phyloP scores from a whole-genome alignment of 139 green algal genomes.

The Klebsormidium nitens region DNA sequence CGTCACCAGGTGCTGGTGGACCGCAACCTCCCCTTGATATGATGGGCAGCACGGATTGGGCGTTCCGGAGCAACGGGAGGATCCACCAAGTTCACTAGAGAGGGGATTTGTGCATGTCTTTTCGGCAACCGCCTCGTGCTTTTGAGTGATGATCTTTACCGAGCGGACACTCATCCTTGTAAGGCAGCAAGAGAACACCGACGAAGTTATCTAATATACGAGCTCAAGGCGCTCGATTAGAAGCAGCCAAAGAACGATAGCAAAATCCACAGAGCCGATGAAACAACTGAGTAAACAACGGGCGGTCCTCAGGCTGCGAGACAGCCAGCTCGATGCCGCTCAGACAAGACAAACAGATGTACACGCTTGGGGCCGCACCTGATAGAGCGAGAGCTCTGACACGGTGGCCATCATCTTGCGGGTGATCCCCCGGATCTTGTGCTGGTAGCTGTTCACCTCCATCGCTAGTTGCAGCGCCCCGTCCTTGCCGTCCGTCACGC shows the following conservation, averaged over 20 bases:
- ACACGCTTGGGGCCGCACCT: conserved; percentile 29
- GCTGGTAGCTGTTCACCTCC: conserved; percentile 65
- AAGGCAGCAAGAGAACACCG: neutral
- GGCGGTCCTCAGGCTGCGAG: too few species aligned
- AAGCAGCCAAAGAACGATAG: neutral
- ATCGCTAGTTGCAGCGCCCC: conserved; percentile 58
- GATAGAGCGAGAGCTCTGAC: conserved; percentile 79
- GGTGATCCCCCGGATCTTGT: conserved; percentile 55
- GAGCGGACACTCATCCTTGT: too few species aligned
- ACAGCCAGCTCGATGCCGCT: conserved; percentile 12
- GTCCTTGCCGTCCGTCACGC: conserved; percentile 31
- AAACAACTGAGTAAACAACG: neutral
- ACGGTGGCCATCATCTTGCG: conserved; percentile 79
- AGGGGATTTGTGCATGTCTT: too few species aligned
- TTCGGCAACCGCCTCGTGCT: too few species aligned
- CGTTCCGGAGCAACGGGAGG: too few species aligned
- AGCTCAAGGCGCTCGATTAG: neutral
- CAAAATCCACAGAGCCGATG: neutral
- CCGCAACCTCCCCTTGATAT: too few species aligned
- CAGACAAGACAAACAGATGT: neutral
- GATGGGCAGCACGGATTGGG: too few species aligned
- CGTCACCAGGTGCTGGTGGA: too few species aligned
- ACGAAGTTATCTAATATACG: neutral
- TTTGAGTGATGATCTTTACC: too few species aligned
- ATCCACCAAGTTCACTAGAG: too few species aligned